Evolutionary conservation across 345 rosid genomes (phyloP).

Genomic region (Citrus cavaleriei): DNA sequence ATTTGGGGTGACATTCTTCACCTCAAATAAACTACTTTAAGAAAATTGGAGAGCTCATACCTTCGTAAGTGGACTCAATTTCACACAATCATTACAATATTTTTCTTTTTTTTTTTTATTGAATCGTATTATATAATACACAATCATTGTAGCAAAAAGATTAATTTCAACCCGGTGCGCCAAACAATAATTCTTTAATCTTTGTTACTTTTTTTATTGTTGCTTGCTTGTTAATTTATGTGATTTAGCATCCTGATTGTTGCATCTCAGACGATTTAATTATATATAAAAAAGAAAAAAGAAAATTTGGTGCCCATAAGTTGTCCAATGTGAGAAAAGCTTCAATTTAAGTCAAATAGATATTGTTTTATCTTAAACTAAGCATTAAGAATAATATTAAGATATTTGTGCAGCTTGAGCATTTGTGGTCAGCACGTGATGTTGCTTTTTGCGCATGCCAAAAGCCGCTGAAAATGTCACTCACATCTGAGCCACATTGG

Average conservation of each 20-base stretch:
- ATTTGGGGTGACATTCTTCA: neutral
- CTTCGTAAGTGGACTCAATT: neutral
- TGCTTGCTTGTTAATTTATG: slow-evolving; percentile 21
- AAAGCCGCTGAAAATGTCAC: slow-evolving; percentile 20
- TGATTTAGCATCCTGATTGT: neutral
- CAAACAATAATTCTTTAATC: slow-evolving; percentile 16
- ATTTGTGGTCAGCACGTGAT: slow-evolving; percentile 50
- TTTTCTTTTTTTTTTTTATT: too few relatives aligned
- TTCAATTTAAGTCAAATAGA: slow-evolving; percentile 11
- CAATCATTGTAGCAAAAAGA: slow-evolving; percentile 71
- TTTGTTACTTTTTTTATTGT: slow-evolving; percentile 9
- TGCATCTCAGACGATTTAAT: too few relatives aligned
- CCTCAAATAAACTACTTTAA: neutral
- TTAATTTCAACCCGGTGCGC: slow-evolving; percentile 44
- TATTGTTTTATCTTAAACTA: slow-evolving; percentile 12
- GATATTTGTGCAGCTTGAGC: neutral
- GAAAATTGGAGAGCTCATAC: neutral
- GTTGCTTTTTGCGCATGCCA: slow-evolving; percentile 50
- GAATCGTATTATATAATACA: neutral
- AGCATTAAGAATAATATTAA: neutral
- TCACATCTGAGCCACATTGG: neutral
- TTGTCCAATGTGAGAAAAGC: neutral
- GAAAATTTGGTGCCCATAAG: neutral
- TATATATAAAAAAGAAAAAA: too few relatives aligned
- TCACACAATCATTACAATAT: neutral